A percentile compares a stretch with the other conserved stretches of the same genome.
Conservation (phyloP, 225 moss, liverwort and hornwort species). For the Sphagnum contortum region DNA sequence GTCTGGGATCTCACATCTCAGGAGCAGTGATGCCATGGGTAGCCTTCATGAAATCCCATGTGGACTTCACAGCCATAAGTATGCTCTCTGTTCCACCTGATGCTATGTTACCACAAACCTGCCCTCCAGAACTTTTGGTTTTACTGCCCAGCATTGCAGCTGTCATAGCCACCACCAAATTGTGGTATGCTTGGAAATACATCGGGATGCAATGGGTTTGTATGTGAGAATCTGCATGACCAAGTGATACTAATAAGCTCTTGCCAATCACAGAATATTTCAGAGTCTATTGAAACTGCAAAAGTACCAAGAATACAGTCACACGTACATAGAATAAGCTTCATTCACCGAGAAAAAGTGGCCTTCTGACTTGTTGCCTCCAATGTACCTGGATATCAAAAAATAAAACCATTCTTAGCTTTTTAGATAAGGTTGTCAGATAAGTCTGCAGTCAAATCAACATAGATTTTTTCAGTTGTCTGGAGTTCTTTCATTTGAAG, state of each 20-base stretch:
- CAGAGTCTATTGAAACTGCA: no score
- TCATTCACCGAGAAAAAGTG: conserved; percentile 77
- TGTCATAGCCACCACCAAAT: conserved; percentile 99
- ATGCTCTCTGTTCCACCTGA: conserved; percentile 99
- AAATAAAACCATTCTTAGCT: conserved; percentile 4
- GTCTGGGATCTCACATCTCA: conserved; percentile 74
- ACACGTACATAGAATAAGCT: no score
- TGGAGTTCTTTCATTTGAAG: no score
- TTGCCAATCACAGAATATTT: no score
- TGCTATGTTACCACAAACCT: conserved; percentile 97
- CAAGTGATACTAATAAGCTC: no score
- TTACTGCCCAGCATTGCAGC: conserved; percentile 89
- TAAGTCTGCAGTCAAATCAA: conserved; percentile 25
- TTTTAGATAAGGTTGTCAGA: conserved; percentile 52
- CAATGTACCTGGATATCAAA: conserved; percentile 79
- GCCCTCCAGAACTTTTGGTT: conserved; percentile 67
- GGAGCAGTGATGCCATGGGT: conserved; percentile 63
- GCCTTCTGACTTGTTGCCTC: conserved; percentile 79
- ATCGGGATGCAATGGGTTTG: conserved; percentile 97
- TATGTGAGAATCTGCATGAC: conserved; percentile 94
- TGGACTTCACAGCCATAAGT: conserved; percentile 92
- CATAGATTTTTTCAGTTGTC: no score
- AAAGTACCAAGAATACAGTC: no score
- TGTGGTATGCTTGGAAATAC: conserved; percentile 86
- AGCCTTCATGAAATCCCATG: conserved; percentile 86